A percentile compares a stretch with the other conserved stretches of the same genome.
These are phyloP conservation scores for Dactylorhiza incarnata DNA, from an alignment of 106 monocot genomes.

Conservation along the genomic window DNA sequence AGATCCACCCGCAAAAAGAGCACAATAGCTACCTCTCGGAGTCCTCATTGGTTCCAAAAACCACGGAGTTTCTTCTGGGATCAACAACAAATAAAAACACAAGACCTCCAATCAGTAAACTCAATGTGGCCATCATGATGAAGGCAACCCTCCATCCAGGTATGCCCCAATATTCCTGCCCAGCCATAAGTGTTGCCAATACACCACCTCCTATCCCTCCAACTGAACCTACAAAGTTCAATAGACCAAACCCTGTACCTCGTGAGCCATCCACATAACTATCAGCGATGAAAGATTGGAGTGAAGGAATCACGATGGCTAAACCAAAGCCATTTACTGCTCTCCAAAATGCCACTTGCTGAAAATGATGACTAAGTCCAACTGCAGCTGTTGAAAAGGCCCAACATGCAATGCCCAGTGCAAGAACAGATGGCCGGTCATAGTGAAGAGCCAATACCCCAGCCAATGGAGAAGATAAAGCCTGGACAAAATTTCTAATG, in stretches of 20 bases:
- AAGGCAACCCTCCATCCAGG: conserved; percentile 95
- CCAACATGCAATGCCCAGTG: conserved; percentile 82
- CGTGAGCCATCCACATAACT: conserved; percentile 63
- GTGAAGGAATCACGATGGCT: conserved; percentile 85
- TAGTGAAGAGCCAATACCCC: conserved; percentile 82
- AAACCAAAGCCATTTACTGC: conserved; percentile 90
- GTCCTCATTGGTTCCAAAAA: conserved; percentile 20
- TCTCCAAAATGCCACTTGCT: conserved; percentile 75
- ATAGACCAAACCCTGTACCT: conserved; percentile 79
- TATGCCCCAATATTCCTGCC: conserved; percentile 59
- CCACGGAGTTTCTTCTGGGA: conserved; percentile 39
- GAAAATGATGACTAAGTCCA: conserved; percentile 59
- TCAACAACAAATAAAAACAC: conserved; percentile 71
- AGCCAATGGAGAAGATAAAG: conserved; percentile 84
- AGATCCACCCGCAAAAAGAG: neutral
- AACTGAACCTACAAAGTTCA: conserved; percentile 60
- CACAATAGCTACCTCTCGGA: conserved; percentile 43
- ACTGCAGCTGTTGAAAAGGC: conserved; percentile 90
- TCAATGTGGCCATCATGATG: conserved; percentile 68
- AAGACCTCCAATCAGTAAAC: conserved; percentile 76
- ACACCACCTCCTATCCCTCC: conserved; percentile 89
- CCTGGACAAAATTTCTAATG: conserved; percentile 69
- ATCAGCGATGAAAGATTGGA: conserved; percentile 93
- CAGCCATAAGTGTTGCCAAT: conserved; percentile 86
- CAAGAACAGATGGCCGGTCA: conserved; percentile 72